Evolutionary conservation across 305 asterid species (phyloP), one percentile per base, ranked within the genome.

Genomic region (Fraxinus greggii): DNA sequence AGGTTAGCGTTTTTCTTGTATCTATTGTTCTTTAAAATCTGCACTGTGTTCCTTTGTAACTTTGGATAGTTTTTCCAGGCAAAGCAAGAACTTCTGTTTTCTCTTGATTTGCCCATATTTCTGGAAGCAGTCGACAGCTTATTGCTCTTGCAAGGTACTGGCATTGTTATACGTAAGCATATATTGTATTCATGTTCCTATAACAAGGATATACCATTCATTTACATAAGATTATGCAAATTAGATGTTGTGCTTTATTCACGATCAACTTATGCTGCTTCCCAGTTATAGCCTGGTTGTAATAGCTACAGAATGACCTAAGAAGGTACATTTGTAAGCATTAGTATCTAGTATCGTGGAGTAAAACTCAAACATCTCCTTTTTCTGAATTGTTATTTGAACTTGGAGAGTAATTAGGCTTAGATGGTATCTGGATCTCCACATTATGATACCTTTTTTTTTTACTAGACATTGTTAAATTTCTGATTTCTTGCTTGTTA

Each of bases 81-180:
- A 61, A 89, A 85, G 82, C 91, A 85, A 83, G 91, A 78, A 82
- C 83, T 86, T 86, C 86, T 80, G 38, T 78, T 83, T 51, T 83
- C 93, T n/a, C 59, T 86, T 77, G 94, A 91, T 84, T 86, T 91
- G 56, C 83, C 91, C 85, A 82, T 93, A 80, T 90, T 94, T 76
- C 91, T 96, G 56, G 97, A 90, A 90, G 99, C 98, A 70, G 90
- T 96, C 78, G 88, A 92, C 89, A 84, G 86, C 83, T 81, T 94
- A 83, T 86, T 93, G 88, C 86, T 88, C 81, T 86, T 89, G 83
- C 88, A 84, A 90, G 98, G 99, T 92, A 89, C 87, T 89, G 45
- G 48, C 84, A 78, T 81, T 85, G 56, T 42, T 72, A 29, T 80
- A 76, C 38, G 7, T 7, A 9, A 12, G 17, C n/a, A 65, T 23